Evolutionary conservation across 2,329 filamentous ascomycete genomes (phyloP).

Genomic region (Colletotrichum sp.): DNA sequence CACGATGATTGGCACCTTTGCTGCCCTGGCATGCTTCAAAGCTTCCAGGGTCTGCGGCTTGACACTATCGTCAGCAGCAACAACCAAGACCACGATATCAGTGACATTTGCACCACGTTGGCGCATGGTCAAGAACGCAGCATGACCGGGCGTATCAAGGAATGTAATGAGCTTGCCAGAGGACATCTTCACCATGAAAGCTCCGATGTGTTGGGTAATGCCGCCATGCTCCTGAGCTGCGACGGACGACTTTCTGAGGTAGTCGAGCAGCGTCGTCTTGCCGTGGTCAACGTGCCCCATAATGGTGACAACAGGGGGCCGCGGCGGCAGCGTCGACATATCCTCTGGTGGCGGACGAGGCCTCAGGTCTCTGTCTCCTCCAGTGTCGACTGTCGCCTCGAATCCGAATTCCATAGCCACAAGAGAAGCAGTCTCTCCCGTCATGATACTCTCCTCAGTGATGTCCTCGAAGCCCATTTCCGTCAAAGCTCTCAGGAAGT

Average conservation of each 20-base stretch:
- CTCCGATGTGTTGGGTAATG: conserved; percentile 98
- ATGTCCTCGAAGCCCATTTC: conserved; percentile 91
- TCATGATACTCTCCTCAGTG: conserved; percentile 82
- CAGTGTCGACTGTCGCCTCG: conserved; percentile 78
- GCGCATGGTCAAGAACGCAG: conserved; percentile 94
- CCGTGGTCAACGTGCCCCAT: conserved; percentile 99
- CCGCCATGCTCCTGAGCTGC: conserved; percentile 92
- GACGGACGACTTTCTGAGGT: conserved; percentile 88
- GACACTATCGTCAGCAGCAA: conserved; percentile 95
- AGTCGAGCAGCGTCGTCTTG: conserved; percentile 96
- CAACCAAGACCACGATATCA: conserved; percentile 94
- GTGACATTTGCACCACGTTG: conserved; percentile 95
- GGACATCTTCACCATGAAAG: conserved; percentile 89
- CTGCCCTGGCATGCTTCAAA: conserved; percentile 86
- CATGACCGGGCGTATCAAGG: conserved; percentile 94
- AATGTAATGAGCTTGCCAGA: conserved; percentile 93
- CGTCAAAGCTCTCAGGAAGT: conserved; percentile 77
- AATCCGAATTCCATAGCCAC: conserved; percentile 93
- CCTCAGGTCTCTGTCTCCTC: conserved; percentile 71
- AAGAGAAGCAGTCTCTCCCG: conserved; percentile 86
- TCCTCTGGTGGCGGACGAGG: conserved; percentile 74
- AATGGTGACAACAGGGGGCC: conserved; percentile 95
- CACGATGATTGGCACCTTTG: conserved; percentile 93
- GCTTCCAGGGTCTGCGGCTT: conserved; percentile 97
- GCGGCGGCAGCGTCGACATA: conserved; percentile 67